Percentiles rank a stretch among this genome's conserved stretches.
Conservation (phyloP, 306 rosid genomes). For the Vigna angularis region DNA sequence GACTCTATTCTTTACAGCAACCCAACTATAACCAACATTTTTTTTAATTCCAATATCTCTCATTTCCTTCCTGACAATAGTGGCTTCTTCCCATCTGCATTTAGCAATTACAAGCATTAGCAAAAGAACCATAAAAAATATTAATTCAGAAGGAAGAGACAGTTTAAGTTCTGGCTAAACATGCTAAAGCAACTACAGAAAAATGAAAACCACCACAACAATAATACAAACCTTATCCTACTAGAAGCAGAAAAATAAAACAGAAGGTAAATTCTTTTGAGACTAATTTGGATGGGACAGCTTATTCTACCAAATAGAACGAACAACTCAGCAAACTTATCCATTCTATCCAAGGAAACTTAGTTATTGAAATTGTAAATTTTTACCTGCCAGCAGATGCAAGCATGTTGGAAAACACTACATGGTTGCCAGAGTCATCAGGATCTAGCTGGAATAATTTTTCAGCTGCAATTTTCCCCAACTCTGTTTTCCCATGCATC, state of each 20-base stretch:
- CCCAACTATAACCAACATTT: constrained; percentile 86
- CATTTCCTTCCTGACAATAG: constrained; percentile 77
- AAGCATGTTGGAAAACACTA: constrained; percentile 82
- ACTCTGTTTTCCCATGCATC: constrained; percentile 71
- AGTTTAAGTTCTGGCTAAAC: not conserved
- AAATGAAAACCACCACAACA: constrained; percentile 18
- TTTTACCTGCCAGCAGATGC: constrained; percentile 85
- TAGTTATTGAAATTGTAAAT: constrained; percentile 22
- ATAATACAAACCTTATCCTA: not conserved
- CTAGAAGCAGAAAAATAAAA: constrained; percentile 4
- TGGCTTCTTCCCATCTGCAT: constrained; percentile 95
- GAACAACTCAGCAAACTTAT: not conserved
- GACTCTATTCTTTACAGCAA: constrained; percentile 64
- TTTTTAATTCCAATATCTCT: constrained; percentile 79
- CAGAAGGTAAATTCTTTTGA: not conserved
- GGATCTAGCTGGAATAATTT: constrained; percentile 85
- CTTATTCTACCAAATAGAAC: constrained; percentile 10
- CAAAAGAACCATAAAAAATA: constrained; percentile 27
- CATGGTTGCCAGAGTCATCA: constrained; percentile 88
- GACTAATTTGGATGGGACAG: not conserved
- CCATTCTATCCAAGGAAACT: not conserved
- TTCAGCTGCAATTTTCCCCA: constrained; percentile 83
- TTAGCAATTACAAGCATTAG: constrained; percentile 30
- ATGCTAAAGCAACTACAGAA: constrained; percentile 17
- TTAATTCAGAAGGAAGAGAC: constrained; percentile 10